Base-by-base conservation (phyloP, 306 rosid species). In the Cucumis sativus region DNA sequence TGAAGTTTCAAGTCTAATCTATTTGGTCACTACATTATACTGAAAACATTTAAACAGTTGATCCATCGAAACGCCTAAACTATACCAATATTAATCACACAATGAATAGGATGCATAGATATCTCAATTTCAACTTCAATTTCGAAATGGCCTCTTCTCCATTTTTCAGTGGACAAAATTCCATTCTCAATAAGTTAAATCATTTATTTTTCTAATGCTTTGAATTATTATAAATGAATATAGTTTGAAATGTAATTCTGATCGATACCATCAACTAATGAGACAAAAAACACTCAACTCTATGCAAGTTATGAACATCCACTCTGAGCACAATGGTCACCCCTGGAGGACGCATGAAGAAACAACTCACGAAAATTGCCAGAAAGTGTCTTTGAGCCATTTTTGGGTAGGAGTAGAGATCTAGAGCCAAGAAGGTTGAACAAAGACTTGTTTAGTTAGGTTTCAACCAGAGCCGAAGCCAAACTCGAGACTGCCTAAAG, bases 401-500 rank as follows among this genome's bases (percentile, higher is more conserved):
- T 35, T 9, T 52, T 52, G 77, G 49, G 37, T 52, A 70, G 40
- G 40, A 23, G 21, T 21, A 70, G 52, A 45, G n/a, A 51, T 52
- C 63, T 74, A 81, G 60, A 76, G 67, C 80, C 20, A 65, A 79
- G 47, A 18, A 35, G 63, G 65, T 40, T 71, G 61, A 80, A 76
- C 39, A 60, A 80, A 78, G 57, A 80, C 65, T 41, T 16, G 60
- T 40, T 28, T 49, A 3, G 61, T 75, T 40, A 2, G 25, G 35
- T 75, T 55, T 57, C 56, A 14, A 76, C 55, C 40, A 3, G 4
- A 12, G 23, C 35, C 16, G 12, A 47, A 12, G 61, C 73, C 28
- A 30, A 59, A 30, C 51, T 17, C 9, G 15, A 59, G 6, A 0
- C 0, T 45, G 73, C 21, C 88, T 92, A 95, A 45, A 95, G 90